Base-by-base conservation (phyloP, 2,329 filamentous ascomycete genomes). In the Cadophora luteo-olivacea region DNA sequence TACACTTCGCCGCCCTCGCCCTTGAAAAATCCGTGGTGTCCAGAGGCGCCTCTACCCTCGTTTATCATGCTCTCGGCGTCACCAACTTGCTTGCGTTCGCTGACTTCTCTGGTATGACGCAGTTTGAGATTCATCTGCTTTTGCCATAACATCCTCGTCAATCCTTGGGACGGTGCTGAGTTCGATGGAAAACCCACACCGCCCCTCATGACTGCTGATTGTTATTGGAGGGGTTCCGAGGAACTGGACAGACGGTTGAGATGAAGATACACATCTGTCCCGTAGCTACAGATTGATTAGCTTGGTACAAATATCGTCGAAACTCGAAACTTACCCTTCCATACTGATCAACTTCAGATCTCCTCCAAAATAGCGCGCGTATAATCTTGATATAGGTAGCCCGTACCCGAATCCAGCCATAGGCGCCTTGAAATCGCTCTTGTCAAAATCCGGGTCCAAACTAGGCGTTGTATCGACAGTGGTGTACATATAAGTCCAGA, bases 401-500 rank as follows among this genome's bases (percentile, higher is more conserved):
- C 96, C 96, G 77, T 99, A 99, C n/a, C 96, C 96, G 78, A 98
- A 99, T 1, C 96, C 96, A 70, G 96, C 96, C 96, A 99, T 98
- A 1, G 96, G 96, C 14, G 96, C 96, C 81, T 99, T 98, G 85
- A 99, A 99, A 80, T 99, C 96, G 82, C 91, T 97, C 83, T 98
- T 97, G 81, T 99, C 95, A 80, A 98, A 99, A 79, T 98, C 95
- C 0, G 96, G 96, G 78, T 99, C 96, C 71, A 99, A 84, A 78
- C 90, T 97, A 16, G 96, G 96, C 25, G 96, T 98, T 75, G 94
- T 90, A 80, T 98, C 96, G 72, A 99, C 96, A 1, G 96, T 99
- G 45, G 96, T 99, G 80, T 99, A 99, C 96, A 98, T 99, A 80
- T 99, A 99, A 14, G 96, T 99, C 96, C 96, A 99, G n/a, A 98